phyloP scores from a whole-genome alignment of 768 basidiomycete species.

The Pulveroboletus sp. region DNA sequence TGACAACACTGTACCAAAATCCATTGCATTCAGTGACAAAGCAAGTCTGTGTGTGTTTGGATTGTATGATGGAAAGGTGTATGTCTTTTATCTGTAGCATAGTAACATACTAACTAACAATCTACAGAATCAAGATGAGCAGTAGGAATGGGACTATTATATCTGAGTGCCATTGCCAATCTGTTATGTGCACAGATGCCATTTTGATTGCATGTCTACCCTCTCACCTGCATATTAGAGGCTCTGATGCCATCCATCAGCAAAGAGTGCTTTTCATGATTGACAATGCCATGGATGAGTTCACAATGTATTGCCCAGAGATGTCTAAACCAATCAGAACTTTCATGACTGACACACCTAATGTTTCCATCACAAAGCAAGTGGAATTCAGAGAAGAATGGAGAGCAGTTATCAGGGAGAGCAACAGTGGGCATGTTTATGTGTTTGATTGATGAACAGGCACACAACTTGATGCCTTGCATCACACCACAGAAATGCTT shows the following conservation, averaged over 20 bases:
- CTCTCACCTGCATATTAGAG: too few relatives aligned
- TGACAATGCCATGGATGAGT: slow-evolving; percentile 6
- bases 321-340: neutral
- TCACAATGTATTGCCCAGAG: slow-evolving; percentile 5
- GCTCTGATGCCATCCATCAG: too few relatives aligned
- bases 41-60: slow-evolving; percentile 3
- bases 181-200: too few relatives aligned
- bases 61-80: slow-evolving; percentile 7
- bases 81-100: neutral
- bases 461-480: too few relatives aligned
- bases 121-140: neutral
- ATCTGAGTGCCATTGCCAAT: too few relatives aligned
- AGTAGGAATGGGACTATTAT: neutral
- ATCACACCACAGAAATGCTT: too few relatives aligned
- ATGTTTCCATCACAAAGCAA: neutral
- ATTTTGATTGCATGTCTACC: too few relatives aligned
- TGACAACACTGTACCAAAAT: slow-evolving; percentile 1
- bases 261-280: too few relatives aligned
- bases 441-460: too few relatives aligned
- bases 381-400: slow-evolving; percentile 9
- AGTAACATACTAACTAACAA: neutral
- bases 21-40: neutral
- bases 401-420: slow-evolving; percentile 7
- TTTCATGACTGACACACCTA: slow-evolving; percentile 2
- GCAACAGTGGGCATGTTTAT: slow-evolving; percentile 6